Evolutionary conservation across 1,139 yeast genomes (phyloP).

Genomic region (Torulaspora globosa): DNA sequence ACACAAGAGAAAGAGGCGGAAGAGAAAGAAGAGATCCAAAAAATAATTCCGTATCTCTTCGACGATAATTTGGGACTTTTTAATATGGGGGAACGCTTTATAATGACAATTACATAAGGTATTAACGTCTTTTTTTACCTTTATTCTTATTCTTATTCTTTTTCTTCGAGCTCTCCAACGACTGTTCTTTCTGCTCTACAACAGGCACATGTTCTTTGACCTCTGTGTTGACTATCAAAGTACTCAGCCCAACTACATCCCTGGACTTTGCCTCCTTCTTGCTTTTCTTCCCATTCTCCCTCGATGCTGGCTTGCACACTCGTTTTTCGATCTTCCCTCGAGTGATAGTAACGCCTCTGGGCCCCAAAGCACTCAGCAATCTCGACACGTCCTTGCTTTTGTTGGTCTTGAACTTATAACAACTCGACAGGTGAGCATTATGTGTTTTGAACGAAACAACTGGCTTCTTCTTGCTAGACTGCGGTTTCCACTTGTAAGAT

Average conservation of each 20-base stretch:
- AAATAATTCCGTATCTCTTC: slow-evolving; percentile 3
- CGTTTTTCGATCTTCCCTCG: slow-evolving; percentile 25
- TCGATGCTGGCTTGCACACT: slow-evolving; percentile 6
- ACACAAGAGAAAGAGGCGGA: slow-evolving; percentile 26
- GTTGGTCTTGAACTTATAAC: slow-evolving; percentile 57
- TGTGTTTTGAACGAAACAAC: slow-evolving; percentile 60
- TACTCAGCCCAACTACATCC: slow-evolving; percentile 30
- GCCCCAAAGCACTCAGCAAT: slow-evolving; percentile 78
- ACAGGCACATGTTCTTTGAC: slow-evolving; percentile 28
- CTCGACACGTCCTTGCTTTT: slow-evolving; percentile 76
- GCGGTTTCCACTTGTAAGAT: slow-evolving; percentile 42
- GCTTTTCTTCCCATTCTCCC: slow-evolving; percentile 11
- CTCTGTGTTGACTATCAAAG: slow-evolving; percentile 31
- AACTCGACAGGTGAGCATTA: slow-evolving; percentile 67
- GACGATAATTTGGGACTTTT: not conserved
- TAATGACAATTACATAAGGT: slow-evolving; percentile 5
- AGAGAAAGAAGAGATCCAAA: slow-evolving; percentile 24
- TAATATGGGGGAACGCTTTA: not conserved
- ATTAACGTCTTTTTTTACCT: slow-evolving; percentile 27
- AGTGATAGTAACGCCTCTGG: slow-evolving; percentile 54
- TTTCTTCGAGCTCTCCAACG: slow-evolving; percentile 6
- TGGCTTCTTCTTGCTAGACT: slow-evolving; percentile 26
- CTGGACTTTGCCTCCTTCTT: slow-evolving; percentile 14
- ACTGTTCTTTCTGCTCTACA: slow-evolving; percentile 5
- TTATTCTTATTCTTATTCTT: slow-evolving; percentile 24